Evolutionary conservation across 495 filamentous ascomycete genomes (phyloP).

Genomic region (Penicillium bialowiezense): DNA sequence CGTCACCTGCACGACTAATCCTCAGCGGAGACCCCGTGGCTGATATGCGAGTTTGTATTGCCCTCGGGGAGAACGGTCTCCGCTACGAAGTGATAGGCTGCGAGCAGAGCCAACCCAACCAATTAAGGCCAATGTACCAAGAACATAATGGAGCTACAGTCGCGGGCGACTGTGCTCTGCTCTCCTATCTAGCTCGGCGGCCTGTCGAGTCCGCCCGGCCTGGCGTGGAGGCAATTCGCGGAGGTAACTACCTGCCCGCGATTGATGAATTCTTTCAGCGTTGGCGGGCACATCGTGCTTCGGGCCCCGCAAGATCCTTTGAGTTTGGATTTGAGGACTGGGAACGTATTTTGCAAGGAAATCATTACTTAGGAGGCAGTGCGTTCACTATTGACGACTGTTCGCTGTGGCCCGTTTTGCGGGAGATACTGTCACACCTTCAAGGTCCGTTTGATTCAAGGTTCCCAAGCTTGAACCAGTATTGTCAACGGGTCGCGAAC

Average conservation of each 20-base stretch:
- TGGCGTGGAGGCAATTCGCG: conserved; percentile 30
- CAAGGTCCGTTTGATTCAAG: conserved; percentile 23
- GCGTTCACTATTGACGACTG: conserved; percentile 64
- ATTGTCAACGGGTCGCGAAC: conserved; percentile 50
- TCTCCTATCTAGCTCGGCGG: conserved; percentile 27
- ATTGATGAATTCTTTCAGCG: conserved; percentile 29
- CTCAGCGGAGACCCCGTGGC: conserved; percentile 50
- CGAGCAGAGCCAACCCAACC: not conserved
- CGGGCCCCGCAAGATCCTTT: conserved; percentile 12
- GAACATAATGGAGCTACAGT: conserved; percentile 26
- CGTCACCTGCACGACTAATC: conserved; percentile 51
- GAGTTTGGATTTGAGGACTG: conserved; percentile 37
- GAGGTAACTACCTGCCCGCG: conserved; percentile 28
- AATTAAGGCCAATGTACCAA: conserved; percentile 23
- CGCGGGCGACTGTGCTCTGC: conserved; percentile 35
- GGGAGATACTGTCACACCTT: conserved; percentile 47
- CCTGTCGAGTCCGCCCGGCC: conserved; percentile 23
- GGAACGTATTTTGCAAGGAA: conserved; percentile 45
- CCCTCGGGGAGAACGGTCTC: conserved; percentile 58
- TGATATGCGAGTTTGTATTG: conserved; percentile 56
- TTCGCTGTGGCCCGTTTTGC: conserved; percentile 67
- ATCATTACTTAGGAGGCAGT: conserved; percentile 55
- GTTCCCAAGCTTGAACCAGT: conserved; percentile 48
- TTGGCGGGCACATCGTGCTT: conserved; percentile 29
- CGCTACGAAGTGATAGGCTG: conserved; percentile 38